phyloP scores from a whole-genome alignment of 345 rosid genomes.

The Acer negundo region DNA sequence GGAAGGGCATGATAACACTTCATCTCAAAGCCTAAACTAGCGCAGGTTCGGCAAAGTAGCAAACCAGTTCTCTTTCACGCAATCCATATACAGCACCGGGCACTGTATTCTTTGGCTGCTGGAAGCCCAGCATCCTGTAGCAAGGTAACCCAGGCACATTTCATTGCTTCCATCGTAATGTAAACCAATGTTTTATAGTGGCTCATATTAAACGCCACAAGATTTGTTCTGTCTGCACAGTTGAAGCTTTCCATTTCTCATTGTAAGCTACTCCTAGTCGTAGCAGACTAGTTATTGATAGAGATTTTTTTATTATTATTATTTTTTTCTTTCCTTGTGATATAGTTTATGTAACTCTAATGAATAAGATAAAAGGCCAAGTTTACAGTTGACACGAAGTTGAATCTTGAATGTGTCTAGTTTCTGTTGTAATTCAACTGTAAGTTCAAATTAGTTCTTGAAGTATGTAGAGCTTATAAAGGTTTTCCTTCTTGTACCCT shows the following conservation, averaged over 20 bases:
- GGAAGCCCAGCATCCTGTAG: neutral
- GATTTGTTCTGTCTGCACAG: slow-evolving; percentile 32
- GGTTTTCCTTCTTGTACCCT: neutral
- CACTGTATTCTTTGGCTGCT: neutral
- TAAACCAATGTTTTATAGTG: slow-evolving; percentile 12
- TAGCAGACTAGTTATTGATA: slow-evolving; percentile 1
- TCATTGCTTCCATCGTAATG: slow-evolving; percentile 14
- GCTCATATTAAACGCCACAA: slow-evolving; percentile 24
- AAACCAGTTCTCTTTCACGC: neutral
- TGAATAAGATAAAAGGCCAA: neutral
- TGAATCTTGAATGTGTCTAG: slow-evolving; percentile 2
- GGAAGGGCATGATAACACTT: slow-evolving; percentile 5
- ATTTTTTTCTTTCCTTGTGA: neutral
- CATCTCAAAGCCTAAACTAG: neutral
- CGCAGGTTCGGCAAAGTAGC: neutral
- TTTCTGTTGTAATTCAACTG: neutral
- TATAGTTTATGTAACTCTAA: neutral
- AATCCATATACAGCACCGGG: neutral
- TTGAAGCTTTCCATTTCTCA: slow-evolving; percentile 13
- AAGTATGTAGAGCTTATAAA: neutral
- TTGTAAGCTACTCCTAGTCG: neutral
- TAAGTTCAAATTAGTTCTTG: neutral
- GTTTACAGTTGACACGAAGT: neutral
- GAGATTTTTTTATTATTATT: neutral
- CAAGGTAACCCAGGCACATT: neutral